Evolutionary conservation across 805 yeast genomes (phyloP).

Genomic region (Monosporozyma aquatica): DNA sequence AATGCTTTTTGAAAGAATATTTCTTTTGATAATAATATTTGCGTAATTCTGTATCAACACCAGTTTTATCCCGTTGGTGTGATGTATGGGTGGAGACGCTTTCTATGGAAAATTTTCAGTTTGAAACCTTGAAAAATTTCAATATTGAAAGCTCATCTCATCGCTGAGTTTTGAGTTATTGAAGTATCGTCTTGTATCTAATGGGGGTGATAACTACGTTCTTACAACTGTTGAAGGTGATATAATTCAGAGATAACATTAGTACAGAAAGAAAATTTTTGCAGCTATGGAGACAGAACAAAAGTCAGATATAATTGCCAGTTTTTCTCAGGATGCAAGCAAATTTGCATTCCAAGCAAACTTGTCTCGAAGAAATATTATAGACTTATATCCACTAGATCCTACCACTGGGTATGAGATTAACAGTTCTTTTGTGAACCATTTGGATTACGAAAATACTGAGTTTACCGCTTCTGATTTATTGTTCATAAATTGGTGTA

Average conservation of each 20-base stretch:
- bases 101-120: constrained; percentile 3
- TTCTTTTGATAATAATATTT: too few species aligned
- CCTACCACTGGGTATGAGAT: constrained; percentile 17
- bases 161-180: constrained; percentile 9
- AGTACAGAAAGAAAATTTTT: neutral
- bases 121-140: neutral
- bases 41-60: too few species aligned
- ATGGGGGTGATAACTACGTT: too few species aligned
- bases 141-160: constrained; percentile 15
- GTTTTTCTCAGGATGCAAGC: constrained; percentile 25
- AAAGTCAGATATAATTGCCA: constrained; percentile 15
- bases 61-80: neutral
- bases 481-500: constrained; percentile 24
- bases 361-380: constrained; percentile 28
- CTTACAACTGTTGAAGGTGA: too few species aligned
- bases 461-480: constrained; percentile 24
- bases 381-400: constrained; percentile 29
- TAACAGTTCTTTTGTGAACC: constrained; percentile 25
- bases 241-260: neutral
- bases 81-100: neutral
- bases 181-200: too few species aligned
- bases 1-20: too few species aligned
- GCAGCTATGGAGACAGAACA: constrained; percentile 12
- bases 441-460: constrained; percentile 26
- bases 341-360: constrained; percentile 29